Conservation (phyloP, 2,329 filamentous ascomycete genomes). For the Ophiostoma ulmi region DNA sequence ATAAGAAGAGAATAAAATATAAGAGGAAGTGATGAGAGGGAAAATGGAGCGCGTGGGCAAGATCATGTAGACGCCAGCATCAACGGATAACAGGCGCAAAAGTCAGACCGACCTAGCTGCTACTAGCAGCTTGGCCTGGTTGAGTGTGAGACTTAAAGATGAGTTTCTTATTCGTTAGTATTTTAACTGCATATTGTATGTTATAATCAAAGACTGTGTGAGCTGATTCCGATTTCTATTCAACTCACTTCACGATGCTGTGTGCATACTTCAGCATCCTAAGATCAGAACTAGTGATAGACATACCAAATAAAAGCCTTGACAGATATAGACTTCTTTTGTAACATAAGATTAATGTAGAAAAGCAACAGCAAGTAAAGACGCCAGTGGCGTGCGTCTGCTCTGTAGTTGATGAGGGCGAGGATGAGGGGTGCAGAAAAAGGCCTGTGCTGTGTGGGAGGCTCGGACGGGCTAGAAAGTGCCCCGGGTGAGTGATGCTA, state of each 20-base stretch:
- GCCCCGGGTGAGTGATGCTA: neutral
- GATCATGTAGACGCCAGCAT: neutral
- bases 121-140: neutral
- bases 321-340: too few species aligned
- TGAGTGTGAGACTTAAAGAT: too few species aligned
- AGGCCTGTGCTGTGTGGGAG: neutral
- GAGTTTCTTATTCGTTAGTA: neutral
- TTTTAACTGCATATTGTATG: neutral
- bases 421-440: neutral
- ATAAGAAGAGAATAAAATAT: neutral
- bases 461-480: neutral
- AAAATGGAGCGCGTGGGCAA: neutral
- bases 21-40: neutral
- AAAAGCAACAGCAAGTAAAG: neutral
- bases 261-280: neutral
- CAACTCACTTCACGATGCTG: neutral
- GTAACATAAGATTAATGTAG: too few species aligned
- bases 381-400: neutral
- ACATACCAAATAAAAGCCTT: too few species aligned
- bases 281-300: too few species aligned
- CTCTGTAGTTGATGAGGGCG: neutral
- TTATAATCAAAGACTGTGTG: neutral
- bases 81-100: neutral
- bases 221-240: neutral
- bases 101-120: neutral